Base-by-base conservation (phyloP, 768 basidiomycete genomes). In the Ramaria rubella region DNA sequence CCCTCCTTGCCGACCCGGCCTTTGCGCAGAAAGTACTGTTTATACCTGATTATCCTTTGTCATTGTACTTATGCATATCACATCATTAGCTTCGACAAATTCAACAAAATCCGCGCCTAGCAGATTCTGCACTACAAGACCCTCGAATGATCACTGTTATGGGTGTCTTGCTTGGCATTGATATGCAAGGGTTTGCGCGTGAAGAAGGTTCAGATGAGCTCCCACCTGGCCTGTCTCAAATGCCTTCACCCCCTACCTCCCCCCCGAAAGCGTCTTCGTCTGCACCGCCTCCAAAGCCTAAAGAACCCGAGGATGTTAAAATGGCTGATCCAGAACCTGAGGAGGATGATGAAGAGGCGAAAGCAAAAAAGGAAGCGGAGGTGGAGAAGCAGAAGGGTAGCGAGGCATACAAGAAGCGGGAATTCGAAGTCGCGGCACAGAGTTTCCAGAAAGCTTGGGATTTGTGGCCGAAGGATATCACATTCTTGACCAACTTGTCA, bases 121-220 rank as follows among this genome's bases (percentile, higher is more conserved):
- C 84, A 21, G 75, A 82, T 53, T 70, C 66, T 44, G 78, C 82
- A 64, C 68, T 89, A 62, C 73, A 81, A 59, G 94, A 97, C 70
- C 83, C 94, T 33, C 82, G 94, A 58, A 93, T 96, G 91, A 90
- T 93, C 69, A 87, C 90, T 66, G 93, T 93, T 15, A 76, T 97
- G 43, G 94, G 94, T 58, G 94, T 84, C 11, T 79, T 91, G 56
- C 91, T 97, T 87, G 92, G 92, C 31, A 79, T 97, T 62, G 92
- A 97, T 71, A 81, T 97, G 72, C 85, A 90, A 70, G 91, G 87
- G 56, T 87, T 90, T 69, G 77, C 82, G 51, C 79, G 93, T 55
- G 84, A 87, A 17, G 90, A 91, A 73, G 93, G 88, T 33, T 90
- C 90, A 9, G 79, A 86, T 55, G 90, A 90, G 53, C 71, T 86